phyloP scores from a whole-genome alignment of 2,329 filamentous ascomycete species.

The Leptographium galeiforme region DNA sequence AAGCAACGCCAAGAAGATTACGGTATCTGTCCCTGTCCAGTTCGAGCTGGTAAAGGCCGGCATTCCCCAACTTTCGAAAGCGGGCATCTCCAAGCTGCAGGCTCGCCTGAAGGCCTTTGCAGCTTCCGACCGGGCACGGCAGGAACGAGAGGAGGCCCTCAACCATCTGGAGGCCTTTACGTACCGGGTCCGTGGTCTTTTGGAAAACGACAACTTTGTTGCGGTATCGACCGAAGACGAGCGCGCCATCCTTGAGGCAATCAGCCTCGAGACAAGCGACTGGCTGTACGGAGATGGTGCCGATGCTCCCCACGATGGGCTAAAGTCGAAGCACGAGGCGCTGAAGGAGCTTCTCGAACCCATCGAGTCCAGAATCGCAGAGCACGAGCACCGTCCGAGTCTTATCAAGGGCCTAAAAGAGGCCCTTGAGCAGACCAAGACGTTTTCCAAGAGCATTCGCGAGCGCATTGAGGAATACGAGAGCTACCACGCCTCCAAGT shows the following conservation, averaged over 20 bases:
- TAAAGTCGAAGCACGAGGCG: conserved; percentile 63
- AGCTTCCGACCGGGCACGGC: conserved; percentile 64
- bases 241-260: conserved; percentile 51
- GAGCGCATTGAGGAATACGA: conserved; percentile 58
- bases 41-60: conserved; percentile 36
- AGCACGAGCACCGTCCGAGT: conserved; percentile 57
- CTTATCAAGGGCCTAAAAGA: conserved; percentile 54
- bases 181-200: conserved; percentile 72
- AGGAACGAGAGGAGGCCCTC: conserved; percentile 68
- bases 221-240: conserved; percentile 56
- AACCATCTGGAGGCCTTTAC: conserved; percentile 92
- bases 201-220: conserved; percentile 65
- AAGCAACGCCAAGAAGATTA: conserved; percentile 33
- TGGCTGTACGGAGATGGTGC: conserved; percentile 85
- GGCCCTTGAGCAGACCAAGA: conserved; percentile 55
- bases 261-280: conserved; percentile 58
- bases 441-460: conserved; percentile 57
- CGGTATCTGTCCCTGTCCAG: conserved; percentile 39
- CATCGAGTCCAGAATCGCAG: conserved; percentile 60
- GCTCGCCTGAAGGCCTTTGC: conserved; percentile 75
- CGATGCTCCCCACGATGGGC: conserved; percentile 58
- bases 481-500: conserved; percentile 38
- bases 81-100: conserved; percentile 39
- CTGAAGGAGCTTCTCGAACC: conserved; percentile 69
- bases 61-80: conserved; percentile 32